Base-by-base conservation (phyloP, 2,329 filamentous ascomycete genomes). In the Nemania bipapillata region DNA sequence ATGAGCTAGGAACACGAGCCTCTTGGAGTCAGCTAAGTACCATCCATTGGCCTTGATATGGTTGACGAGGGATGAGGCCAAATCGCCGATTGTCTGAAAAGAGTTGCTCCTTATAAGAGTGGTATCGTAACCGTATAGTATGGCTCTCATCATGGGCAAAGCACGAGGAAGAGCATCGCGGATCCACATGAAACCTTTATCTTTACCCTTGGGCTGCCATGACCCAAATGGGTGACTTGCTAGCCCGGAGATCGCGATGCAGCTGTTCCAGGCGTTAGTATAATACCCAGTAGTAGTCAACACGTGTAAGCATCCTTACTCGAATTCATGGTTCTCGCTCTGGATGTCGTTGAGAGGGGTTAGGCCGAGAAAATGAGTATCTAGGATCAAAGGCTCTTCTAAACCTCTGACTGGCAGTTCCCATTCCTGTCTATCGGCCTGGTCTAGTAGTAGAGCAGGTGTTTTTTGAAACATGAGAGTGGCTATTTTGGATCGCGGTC, bases 121-220 rank as follows among this genome's bases (percentile, higher is more conserved):
- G 5, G 71, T 75, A 47, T 74, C 72, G 30, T 77, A 76, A 2
- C 76, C 75, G 32, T 77, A 76, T 20, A 75, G 11, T n/a, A 73
- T 61, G 24, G 63, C 45, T 26, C 75, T 68, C 3, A 65, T 54
- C 1, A 52, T 28, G 3, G 70, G 71, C 0, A 77, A 15, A 1
- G 22, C 1, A 1, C 30, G 37, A 9, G 74, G 74, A 22, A 77
- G 61, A 1, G 54, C 62, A 47, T 77, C 76, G 7, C 75, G 68
- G 42, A 77, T 70, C 75, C 75, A 77, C 76, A 77, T 77, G 52
- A 69, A 75, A 42, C 47, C 69, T 42, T 71, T 74, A 28, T 73
- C 70, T n/a, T 30, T 47, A 2, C 69, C 65, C 56, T 71, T 70
- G 0, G 70, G 67, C 35, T 74, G 73, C 74, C 74, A 75, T 11